Percentiles rank a stretch among this genome's conserved stretches.
These are phyloP conservation scores for Neurospora sp. DNA, from an alignment of 495 filamentous ascomycete genomes.

Conservation along the genomic window DNA sequence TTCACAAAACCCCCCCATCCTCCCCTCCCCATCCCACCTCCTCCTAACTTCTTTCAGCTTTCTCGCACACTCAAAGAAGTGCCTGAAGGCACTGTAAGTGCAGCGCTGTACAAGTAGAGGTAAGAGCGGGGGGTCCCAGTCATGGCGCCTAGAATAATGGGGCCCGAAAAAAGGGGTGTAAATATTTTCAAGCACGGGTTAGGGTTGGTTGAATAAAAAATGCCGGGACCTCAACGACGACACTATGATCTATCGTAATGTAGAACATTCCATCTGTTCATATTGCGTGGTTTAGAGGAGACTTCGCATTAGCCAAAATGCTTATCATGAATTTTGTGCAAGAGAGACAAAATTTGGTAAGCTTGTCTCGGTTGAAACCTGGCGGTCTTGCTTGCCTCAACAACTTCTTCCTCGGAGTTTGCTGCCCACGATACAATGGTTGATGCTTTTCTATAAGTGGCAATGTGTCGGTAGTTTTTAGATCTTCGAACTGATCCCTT, in stretches of 20 bases:
- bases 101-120: neutral
- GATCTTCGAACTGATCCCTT: too few relatives aligned
- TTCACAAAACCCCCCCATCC: slow-evolving; percentile 35
- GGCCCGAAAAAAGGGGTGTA: neutral
- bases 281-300: neutral
- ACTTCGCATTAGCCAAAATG: neutral
- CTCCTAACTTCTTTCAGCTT: slow-evolving; percentile 28
- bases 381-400: neutral
- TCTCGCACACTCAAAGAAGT: slow-evolving; percentile 12
- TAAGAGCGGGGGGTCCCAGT: neutral
- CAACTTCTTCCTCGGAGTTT: neutral
- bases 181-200: neutral
- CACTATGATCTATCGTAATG: neutral
- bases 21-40: slow-evolving; percentile 36
- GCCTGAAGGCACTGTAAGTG: neutral
- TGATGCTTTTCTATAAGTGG: neutral
- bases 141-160: neutral
- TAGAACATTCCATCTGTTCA: neutral
- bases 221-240: neutral
- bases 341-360: too few relatives aligned
- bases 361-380: too few relatives aligned
- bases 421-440: neutral
- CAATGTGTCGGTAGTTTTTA: too few relatives aligned
- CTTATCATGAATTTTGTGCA: neutral
- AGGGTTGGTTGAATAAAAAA: neutral